Base-by-base conservation (phyloP, 2,329 filamentous ascomycete species). In the Pezicula rhizophila region DNA sequence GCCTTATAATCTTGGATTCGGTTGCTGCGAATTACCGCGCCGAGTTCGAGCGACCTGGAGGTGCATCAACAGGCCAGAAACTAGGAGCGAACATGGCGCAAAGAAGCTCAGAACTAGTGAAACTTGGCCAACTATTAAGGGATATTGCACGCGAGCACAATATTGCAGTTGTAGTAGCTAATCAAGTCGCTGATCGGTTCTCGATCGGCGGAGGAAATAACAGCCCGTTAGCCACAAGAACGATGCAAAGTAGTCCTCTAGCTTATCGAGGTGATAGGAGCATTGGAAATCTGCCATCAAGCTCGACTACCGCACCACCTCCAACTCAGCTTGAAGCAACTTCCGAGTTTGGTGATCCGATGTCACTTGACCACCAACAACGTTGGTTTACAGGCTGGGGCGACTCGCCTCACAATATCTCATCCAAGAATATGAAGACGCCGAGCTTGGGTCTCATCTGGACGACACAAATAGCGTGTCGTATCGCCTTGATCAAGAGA, bases 331-430 rank as follows among this genome's bases (percentile, higher is more conserved):
- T 60, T 64, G 18, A 56, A 59, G 53, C 4, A 33, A 34, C 25
- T 23, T 6, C 44, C 37, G 45, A 25, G 46, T 14, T 41, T 54
- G 2, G 40, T 28, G 75, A 80, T 11, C 80, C 84, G 0, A 74
- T 96, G 34, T 78, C 80, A 28, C 78, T 96, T 8, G 85, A 95
- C 59, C 87, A 96, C 67, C 92, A 97, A 68, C 89, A 96, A 66
- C 80, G 87, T 39, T 96, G 91, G 80, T 95, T 96, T 69, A 95
- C 91, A 4, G 91, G 93, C 54, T 96, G 93, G 92, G 90, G 92
- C 18, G 88, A 95, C 65, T 75, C 82, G 48, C 70, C 76, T 14
- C 60, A 68, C 23, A 41, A 51, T 20, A 23, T 55, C 3, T 66
- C 70, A 17, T 61, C 68, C 11, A 65, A 71, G 43, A 67, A 70